Percentiles rank a stretch among this genome's conserved stretches.
Evolutionary conservation across 2,329 filamentous ascomycete genomes (phyloP).

Genomic region (Dactylonectria estremocensis): DNA sequence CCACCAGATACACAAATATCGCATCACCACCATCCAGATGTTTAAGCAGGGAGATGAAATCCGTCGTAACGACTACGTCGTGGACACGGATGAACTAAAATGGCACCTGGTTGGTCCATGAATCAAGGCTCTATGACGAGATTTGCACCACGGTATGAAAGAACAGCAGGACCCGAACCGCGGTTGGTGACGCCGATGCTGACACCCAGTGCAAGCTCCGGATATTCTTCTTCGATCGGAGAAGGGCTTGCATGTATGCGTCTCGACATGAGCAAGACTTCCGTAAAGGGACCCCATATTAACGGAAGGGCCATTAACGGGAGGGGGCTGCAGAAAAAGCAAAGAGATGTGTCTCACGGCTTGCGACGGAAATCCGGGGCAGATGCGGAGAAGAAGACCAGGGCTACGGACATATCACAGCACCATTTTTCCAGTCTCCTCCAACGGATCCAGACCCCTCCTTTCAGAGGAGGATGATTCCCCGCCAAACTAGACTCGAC

Average conservation of each 20-base stretch:
- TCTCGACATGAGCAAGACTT: constrained; percentile 21
- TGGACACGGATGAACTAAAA: constrained; percentile 10
- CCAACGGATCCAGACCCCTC: constrained; percentile 24
- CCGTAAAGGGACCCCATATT: constrained; percentile 15
- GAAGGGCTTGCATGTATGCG: constrained; percentile 1
- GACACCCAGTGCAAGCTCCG: constrained; percentile 11
- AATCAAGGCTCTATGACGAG: constrained; percentile 8
- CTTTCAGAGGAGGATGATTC: constrained; percentile 16
- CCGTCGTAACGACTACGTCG: constrained; percentile 15
- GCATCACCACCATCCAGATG: not conserved
- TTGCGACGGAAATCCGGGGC: constrained; percentile 31
- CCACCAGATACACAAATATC: not conserved
- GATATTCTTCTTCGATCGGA: constrained; percentile 18
- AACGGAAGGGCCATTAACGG: not conserved
- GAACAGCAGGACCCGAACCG: not conserved
- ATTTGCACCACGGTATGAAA: constrained; percentile 13
- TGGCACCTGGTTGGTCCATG: not conserved
- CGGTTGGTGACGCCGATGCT: constrained; percentile 5
- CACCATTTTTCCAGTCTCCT: not conserved
- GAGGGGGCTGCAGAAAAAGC: constrained; percentile 8
- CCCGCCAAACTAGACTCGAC: not conserved
- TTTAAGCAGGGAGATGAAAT: not conserved
- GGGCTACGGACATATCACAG: not conserved
- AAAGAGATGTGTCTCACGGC: constrained; percentile 23
- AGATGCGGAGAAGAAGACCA: constrained; percentile 30